These are phyloP conservation scores for Trichomonas gallinae DNA, from an alignment of 208 protist genomes.

Conservation along the genomic window DNA sequence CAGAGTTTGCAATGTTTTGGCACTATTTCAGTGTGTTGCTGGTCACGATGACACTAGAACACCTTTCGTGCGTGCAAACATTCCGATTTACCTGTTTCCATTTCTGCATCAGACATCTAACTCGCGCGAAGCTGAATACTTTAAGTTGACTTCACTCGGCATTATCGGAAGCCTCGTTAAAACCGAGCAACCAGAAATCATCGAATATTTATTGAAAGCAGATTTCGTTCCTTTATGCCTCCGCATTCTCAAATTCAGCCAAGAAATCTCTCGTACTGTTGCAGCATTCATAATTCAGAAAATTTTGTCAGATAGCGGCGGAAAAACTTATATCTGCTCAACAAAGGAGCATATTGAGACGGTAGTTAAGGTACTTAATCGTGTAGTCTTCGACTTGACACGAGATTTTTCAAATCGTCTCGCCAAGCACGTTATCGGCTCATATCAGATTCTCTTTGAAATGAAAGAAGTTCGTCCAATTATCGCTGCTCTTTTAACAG, in stretches of 20 bases:
- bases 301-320: conserved; percentile 83
- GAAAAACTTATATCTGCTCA: conserved; percentile 85
- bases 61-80: conserved; percentile 86
- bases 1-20: conserved; percentile 77
- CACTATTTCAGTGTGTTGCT: conserved; percentile 92
- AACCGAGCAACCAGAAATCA: conserved; percentile 66
- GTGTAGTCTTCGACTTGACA: not conserved
- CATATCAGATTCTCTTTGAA: not conserved
- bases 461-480: not conserved
- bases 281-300: conserved; percentile 98
- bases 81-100: conserved; percentile 96
- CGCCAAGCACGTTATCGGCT: not conserved
- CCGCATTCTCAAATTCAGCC: conserved; percentile 79
- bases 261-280: conserved; percentile 86
- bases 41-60: conserved; percentile 81
- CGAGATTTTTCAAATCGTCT: not conserved
- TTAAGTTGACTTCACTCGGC: conserved; percentile 92
- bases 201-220: conserved; percentile 87
- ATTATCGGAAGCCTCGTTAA: conserved; percentile 96
- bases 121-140: conserved; percentile 77
- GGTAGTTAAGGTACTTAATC: not conserved
- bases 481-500: not conserved
- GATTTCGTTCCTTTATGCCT: conserved; percentile 99
- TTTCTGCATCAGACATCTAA: conserved; percentile 83
- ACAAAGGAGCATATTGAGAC: conserved; percentile 56